Evolutionary conservation across 2,329 filamentous ascomycete species (phyloP).

Genomic region (Clonostachys rhizophaga): DNA sequence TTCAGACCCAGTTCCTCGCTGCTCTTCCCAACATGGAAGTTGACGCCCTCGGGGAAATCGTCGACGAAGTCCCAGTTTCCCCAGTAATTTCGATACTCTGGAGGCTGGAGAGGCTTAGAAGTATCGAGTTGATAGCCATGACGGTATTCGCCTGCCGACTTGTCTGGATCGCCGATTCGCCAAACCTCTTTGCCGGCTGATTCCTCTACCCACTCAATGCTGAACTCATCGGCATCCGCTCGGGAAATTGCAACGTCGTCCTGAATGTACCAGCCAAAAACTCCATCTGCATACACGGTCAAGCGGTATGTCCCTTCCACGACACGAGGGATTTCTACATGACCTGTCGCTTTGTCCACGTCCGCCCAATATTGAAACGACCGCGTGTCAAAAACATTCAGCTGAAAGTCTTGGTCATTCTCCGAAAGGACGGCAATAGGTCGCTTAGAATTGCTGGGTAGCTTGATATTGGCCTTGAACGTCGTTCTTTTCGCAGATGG

Average conservation of each 20-base stretch:
- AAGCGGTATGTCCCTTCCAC: slow-evolving; percentile 56
- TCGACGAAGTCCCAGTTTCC: slow-evolving; percentile 51
- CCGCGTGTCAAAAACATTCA: slow-evolving; percentile 42
- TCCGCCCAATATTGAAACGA: slow-evolving; percentile 61
- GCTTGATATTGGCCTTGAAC: slow-evolving; percentile 41
- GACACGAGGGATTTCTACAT: slow-evolving; percentile 47
- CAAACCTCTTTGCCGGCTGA: slow-evolving; percentile 53
- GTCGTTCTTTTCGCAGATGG: slow-evolving; percentile 44
- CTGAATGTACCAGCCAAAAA: slow-evolving; percentile 55
- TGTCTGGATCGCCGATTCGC: slow-evolving; percentile 59
- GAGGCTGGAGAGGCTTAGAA: slow-evolving; percentile 42
- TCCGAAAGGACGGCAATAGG: slow-evolving; percentile 48
- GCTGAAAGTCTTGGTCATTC: slow-evolving; percentile 22
- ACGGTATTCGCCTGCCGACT: slow-evolving; percentile 53
- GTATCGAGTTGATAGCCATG: slow-evolving; percentile 49
- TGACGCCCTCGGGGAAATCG: slow-evolving; percentile 55
- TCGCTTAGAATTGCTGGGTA: slow-evolving; percentile 45
- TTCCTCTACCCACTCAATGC: slow-evolving; percentile 47
- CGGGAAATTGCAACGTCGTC: slow-evolving; percentile 37
- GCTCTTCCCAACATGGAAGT: slow-evolving; percentile 50
- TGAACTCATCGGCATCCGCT: slow-evolving; percentile 22
- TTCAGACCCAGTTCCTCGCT: slow-evolving; percentile 47
- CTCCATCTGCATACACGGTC: slow-evolving; percentile 56
- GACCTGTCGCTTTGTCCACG: slow-evolving; percentile 34
- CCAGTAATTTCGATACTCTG: slow-evolving; percentile 58